Evolutionary conservation across 495 filamentous ascomycete genomes (phyloP).

Genomic region (Penicillium tannophilum): DNA sequence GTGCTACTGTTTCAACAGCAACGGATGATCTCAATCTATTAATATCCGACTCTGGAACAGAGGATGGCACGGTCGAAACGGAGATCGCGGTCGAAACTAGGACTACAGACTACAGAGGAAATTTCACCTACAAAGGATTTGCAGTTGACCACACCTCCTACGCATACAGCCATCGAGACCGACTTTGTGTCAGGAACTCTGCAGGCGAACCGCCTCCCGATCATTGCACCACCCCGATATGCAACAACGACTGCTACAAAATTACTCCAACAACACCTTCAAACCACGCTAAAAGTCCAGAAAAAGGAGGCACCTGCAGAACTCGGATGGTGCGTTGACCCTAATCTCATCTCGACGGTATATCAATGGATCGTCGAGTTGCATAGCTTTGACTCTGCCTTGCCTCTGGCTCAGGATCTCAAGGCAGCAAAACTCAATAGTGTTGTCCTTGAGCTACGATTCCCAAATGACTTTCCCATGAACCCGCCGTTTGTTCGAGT

Average conservation of each 20-base stretch:
- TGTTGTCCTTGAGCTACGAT: constrained; percentile 81
- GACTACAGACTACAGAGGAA: background rate
- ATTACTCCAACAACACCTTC: constrained; percentile 64
- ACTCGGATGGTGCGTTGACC: constrained; percentile 85
- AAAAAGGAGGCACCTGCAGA: constrained; percentile 61
- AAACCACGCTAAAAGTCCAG: constrained; percentile 64
- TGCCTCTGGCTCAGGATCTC: constrained; percentile 79
- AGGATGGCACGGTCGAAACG: background rate
- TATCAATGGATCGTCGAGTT: constrained; percentile 95
- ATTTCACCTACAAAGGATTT: background rate
- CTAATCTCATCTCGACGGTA: constrained; percentile 61
- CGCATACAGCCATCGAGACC: constrained; percentile 35
- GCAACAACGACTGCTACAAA: constrained; percentile 66
- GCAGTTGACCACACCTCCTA: background rate
- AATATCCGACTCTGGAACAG: constrained; percentile 18
- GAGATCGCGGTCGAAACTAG: background rate
- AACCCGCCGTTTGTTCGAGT: constrained; percentile 85
- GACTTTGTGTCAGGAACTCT: constrained; percentile 70
- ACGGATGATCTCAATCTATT: constrained; percentile 29
- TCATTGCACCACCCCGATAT: constrained; percentile 66
- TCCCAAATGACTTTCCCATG: constrained; percentile 72
- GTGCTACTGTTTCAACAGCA: constrained; percentile 24
- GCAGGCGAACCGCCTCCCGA: constrained; percentile 53
- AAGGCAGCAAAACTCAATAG: constrained; percentile 59
- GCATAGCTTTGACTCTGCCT: constrained; percentile 71